Evolutionary conservation across 73 alveolate genomes (phyloP).

Genomic region (Tetrahymena thermophila): DNA sequence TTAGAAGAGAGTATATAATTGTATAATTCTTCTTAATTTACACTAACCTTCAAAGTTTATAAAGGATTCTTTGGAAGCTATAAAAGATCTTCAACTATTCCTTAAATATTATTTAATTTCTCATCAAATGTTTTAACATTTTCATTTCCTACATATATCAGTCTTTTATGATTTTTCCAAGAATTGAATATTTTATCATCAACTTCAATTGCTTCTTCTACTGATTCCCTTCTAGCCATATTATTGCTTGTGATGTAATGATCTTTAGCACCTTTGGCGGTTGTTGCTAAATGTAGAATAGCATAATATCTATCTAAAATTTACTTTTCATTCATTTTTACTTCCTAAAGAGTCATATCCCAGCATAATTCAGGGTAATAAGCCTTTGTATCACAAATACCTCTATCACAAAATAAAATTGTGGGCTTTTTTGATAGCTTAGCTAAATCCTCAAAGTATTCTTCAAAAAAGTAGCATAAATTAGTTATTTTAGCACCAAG

Average conservation of each 20-base stretch:
- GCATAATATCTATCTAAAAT: conserved; percentile 42
- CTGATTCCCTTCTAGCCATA: conserved; percentile 37
- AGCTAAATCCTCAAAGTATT: conserved; percentile 27
- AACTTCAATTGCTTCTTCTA: conserved; percentile 26
- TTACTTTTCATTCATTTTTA: conserved; percentile 3
- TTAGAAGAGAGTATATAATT: not conserved
- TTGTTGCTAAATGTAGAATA: conserved; percentile 37
- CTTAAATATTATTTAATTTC: not conserved
- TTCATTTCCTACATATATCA: conserved; percentile 5
- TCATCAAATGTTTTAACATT: not conserved
- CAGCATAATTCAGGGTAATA: conserved; percentile 15
- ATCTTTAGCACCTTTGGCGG: conserved; percentile 48
- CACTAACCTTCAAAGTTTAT: not conserved
- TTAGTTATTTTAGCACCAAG: conserved; percentile 7
- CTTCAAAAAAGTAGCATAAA: conserved; percentile 17
- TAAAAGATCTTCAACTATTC: not conserved
- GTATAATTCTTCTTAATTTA: not conserved
- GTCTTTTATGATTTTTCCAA: conserved; percentile 18
- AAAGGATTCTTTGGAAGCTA: not conserved
- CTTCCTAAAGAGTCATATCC: conserved; percentile 31
- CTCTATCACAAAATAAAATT: conserved; percentile 30
- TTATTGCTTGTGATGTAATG: conserved; percentile 14
- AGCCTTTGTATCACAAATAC: conserved; percentile 44
- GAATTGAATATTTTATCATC: conserved; percentile 12
- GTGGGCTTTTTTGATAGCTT: not conserved